Evolutionary conservation across 2,329 filamentous ascomycete species (phyloP), one percentile per base, ranked within the genome.

Genomic region (Diaporthe sp.): DNA sequence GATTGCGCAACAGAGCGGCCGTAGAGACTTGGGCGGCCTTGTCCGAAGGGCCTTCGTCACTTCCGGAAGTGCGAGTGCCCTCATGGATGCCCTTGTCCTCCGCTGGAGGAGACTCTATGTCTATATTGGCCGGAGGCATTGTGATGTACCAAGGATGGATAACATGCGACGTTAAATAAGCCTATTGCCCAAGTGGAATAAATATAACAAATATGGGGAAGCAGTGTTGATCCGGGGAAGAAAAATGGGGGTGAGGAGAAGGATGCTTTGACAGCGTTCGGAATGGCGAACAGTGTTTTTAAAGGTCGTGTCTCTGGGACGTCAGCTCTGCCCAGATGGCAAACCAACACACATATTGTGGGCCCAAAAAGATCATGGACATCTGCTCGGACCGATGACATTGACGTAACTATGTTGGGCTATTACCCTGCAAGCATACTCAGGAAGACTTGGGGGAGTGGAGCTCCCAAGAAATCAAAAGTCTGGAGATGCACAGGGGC

Each of bases 1-100:
- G 89, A 77, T 91, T 91, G 39, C 61, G 61, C 39, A 65, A 15
- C 12, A 65, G 27, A 22, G 61, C 61, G n/a, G 42, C 61, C 22
- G 42, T 65, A 12, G 61, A 65, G 17, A 25, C 27, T 15, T 10
- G 61, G 19, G 19, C 12, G 19, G 42, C 27, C 61, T 65, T 65
- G 27, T 50, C 61, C 2, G 61, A n/a, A n/a, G 61, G 61, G 19
- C 42, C 42, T 15, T n/a, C 61, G 35, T 65, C 61, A 17, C 61
- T 65, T 3, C 42, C 61, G 3, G 42, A 65, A 32, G 42, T 47
- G 61, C 61, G 61, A n/a, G 42, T 32, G 27, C 27, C 39, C 19
- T 32, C 42, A 13, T 25, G 42, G 15, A 30, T 22, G 12, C 42
- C 27, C 61, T 65, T 27, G 22, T 30, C 27, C 12, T 47, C 44